phyloP scores from a whole-genome alignment of 2,329 filamentous ascomycete genomes.

The Podosphaera fusca region DNA sequence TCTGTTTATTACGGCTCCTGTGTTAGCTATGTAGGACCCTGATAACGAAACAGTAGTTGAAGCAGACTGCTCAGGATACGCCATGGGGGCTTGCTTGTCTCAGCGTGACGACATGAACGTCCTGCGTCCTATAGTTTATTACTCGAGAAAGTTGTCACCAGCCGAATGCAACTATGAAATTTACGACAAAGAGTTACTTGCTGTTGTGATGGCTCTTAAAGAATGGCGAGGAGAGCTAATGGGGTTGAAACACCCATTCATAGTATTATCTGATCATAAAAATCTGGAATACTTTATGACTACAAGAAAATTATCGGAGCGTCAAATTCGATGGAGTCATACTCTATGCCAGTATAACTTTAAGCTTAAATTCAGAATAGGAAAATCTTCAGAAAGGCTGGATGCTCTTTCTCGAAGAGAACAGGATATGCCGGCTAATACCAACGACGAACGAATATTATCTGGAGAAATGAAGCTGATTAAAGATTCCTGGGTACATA shows the following conservation, averaged over 20 bases:
- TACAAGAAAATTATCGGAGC: neutral
- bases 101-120: neutral
- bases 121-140: neutral
- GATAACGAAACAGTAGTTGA: neutral
- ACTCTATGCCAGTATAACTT: neutral
- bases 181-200: slow-evolving; percentile 1
- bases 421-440: neutral
- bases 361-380: neutral
- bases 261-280: neutral
- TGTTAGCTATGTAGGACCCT: neutral
- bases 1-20: neutral
- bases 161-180: neutral
- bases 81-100: neutral
- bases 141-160: neutral
- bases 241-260: neutral
- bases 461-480: neutral
- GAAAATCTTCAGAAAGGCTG: neutral
- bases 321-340: neutral
- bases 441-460: neutral
- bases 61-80: neutral
- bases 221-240: neutral
- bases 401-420: neutral
- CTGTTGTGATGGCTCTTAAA: neutral
- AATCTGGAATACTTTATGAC: neutral
- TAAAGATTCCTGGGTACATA: neutral